Conservation (phyloP, 2,329 filamentous ascomycete species). For the Penicillium sp. region DNA sequence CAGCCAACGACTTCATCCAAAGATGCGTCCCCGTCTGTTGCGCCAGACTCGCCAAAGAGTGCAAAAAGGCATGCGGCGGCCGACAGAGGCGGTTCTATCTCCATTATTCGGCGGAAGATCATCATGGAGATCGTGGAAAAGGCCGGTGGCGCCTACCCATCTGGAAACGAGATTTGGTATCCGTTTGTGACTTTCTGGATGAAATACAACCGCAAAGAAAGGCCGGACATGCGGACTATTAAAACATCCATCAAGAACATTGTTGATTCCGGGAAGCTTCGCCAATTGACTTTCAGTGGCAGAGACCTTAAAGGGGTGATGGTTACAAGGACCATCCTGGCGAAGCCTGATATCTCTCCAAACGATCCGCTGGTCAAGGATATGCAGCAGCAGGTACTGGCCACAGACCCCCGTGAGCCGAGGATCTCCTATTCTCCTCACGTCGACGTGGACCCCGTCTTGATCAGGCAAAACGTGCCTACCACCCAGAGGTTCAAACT, state of each 20-base stretch:
- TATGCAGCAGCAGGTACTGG: constrained; percentile 52
- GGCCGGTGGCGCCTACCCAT: constrained; percentile 56
- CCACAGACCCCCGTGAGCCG: constrained; percentile 33
- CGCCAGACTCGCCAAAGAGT: background rate
- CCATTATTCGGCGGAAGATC: constrained; percentile 48
- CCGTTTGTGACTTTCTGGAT: constrained; percentile 57
- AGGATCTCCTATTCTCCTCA: constrained; percentile 46
- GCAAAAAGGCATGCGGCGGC: constrained; percentile 11
- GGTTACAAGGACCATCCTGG: constrained; percentile 52
- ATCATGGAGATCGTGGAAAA: constrained; percentile 55
- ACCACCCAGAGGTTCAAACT: constrained; percentile 14
- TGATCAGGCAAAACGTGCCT: constrained; percentile 29
- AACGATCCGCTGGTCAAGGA: constrained; percentile 47
- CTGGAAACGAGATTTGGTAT: constrained; percentile 54
- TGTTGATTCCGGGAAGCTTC: constrained; percentile 51
- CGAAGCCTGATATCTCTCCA: constrained; percentile 46
- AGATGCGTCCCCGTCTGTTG: background rate
- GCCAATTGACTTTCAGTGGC: constrained; percentile 54
- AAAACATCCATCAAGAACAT: constrained; percentile 51
- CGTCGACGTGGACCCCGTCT: constrained; percentile 38
- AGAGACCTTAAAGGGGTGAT: constrained; percentile 47
- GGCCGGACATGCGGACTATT: constrained; percentile 55
- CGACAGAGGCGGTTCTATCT: constrained; percentile 44
- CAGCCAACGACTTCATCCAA: background rate
- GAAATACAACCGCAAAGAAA: constrained; percentile 43